Evolutionary conservation across 2,329 filamentous ascomycete genomes (phyloP).

Genomic region (Amesomyces nigricolor): DNA sequence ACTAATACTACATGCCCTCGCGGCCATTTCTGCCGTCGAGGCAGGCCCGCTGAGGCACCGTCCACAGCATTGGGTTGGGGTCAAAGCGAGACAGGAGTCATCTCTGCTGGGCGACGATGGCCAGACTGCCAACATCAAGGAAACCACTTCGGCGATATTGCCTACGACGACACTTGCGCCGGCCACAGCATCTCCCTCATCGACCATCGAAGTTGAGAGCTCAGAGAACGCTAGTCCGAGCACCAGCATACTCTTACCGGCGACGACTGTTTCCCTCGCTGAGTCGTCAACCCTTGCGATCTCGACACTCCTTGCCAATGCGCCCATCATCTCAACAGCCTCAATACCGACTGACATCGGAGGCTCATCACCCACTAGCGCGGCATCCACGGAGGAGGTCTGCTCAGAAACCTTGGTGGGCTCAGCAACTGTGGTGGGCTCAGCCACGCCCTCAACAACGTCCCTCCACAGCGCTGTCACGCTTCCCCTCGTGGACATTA

Average conservation of each 20-base stretch:
- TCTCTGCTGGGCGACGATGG: not conserved
- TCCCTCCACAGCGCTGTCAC: constrained; percentile 7
- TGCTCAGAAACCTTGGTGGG: no score
- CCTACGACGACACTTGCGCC: not conserved
- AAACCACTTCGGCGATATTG: no score
- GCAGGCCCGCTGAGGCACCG: constrained; percentile 26
- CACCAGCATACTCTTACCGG: not conserved
- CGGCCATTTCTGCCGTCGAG: constrained; percentile 23
- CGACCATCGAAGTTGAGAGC: not conserved
- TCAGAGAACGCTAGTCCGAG: not conserved
- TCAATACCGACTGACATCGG: not conserved
- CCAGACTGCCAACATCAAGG: no score
- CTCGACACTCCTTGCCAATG: not conserved
- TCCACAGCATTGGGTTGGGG: not conserved
- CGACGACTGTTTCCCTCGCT: not conserved
- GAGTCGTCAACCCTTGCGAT: constrained; percentile 1
- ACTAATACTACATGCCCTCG: constrained; percentile 16
- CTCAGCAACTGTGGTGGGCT: not conserved
- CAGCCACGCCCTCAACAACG: not conserved
- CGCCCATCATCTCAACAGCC: not conserved
- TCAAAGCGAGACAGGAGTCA: constrained; percentile 1
- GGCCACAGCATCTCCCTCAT: not conserved
- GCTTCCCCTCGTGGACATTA: not conserved
- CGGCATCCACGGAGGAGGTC: not conserved
- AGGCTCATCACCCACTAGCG: not conserved